phyloP scores from a whole-genome alignment of 768 basidiomycete species.

The Dioszegia crocea region DNA sequence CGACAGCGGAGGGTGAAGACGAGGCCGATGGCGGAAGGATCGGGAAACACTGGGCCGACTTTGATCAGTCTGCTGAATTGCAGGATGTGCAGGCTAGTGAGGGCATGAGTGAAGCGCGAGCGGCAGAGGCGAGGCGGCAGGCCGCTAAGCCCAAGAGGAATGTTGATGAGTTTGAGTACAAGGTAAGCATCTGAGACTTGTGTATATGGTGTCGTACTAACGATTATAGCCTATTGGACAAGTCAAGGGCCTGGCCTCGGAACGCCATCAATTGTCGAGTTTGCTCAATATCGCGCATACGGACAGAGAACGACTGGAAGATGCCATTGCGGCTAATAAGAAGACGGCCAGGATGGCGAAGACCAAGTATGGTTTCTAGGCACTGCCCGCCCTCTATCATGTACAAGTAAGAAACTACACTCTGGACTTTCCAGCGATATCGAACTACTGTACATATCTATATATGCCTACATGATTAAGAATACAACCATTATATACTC shows the following conservation, averaged over 20 bases:
- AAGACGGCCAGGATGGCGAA: constrained; percentile 32
- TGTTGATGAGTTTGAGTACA: constrained; percentile 38
- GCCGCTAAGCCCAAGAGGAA: constrained; percentile 25
- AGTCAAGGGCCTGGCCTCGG: constrained; percentile 42
- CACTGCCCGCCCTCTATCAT: too few relatives aligned
- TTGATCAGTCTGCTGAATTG: constrained; percentile 26
- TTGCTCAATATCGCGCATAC: constrained; percentile 41
- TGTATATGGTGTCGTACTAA: background rate
- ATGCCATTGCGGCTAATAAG: constrained; percentile 36
- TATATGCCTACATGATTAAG: background rate
- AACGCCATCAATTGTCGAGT: constrained; percentile 47
- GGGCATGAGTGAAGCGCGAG: constrained; percentile 32
- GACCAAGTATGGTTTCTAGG: constrained; percentile 31
- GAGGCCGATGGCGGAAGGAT: constrained; percentile 33
- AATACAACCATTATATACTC: background rate
- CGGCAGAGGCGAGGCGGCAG: constrained; percentile 24
- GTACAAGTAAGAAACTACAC: too few relatives aligned
- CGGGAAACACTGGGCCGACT: constrained; percentile 43
- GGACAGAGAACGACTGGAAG: constrained; percentile 30
- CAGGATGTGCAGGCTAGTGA: constrained; percentile 30
- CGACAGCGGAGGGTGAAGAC: background rate
- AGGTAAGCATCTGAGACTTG: constrained; percentile 23
- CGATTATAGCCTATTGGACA: constrained; percentile 35
- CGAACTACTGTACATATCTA: background rate
- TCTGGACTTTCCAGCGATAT: too few relatives aligned